Conservation (phyloP, 2,329 filamentous ascomycete species). For the Cylindrodendrum hubeiense region DNA sequence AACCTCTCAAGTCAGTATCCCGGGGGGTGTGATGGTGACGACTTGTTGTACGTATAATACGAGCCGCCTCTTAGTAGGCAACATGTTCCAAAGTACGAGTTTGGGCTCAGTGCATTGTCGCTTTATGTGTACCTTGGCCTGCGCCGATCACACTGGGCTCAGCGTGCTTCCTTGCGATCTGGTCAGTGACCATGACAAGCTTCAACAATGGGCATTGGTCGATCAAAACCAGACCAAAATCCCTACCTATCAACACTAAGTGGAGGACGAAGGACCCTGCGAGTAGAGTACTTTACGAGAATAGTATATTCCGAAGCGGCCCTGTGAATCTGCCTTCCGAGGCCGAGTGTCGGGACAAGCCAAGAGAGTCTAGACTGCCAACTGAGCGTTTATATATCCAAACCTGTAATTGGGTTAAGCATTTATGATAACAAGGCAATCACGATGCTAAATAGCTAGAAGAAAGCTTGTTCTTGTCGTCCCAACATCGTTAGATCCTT, state of each 20-base stretch:
- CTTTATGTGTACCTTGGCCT: too few species aligned
- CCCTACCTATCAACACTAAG: background rate
- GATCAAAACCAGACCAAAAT: background rate
- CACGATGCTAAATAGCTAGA: too few species aligned
- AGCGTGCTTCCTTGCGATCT: conserved; percentile 5
- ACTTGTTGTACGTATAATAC: background rate
- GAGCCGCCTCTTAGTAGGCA: background rate
- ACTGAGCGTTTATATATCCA: background rate
- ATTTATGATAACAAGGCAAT: too few species aligned
- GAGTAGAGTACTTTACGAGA: background rate
- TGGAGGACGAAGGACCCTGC: background rate
- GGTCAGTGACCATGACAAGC: conserved; percentile 19
- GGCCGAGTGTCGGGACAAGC: background rate
- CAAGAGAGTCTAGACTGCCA: background rate
- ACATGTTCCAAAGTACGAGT: too few species aligned
- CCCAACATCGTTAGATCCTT: too few species aligned
- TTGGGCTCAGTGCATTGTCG: too few species aligned
- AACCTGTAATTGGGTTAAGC: too few species aligned
- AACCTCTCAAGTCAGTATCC: background rate
- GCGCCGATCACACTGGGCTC: too few species aligned
- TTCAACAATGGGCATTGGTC: background rate
- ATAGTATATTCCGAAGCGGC: background rate
- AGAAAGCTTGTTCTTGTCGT: too few species aligned
- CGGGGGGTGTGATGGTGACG: background rate
- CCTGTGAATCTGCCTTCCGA: background rate